A percentile compares a stretch with the other conserved stretches of the same genome.
Conservation (phyloP, 306 rosid genomes). For the Vigna mungo region DNA sequence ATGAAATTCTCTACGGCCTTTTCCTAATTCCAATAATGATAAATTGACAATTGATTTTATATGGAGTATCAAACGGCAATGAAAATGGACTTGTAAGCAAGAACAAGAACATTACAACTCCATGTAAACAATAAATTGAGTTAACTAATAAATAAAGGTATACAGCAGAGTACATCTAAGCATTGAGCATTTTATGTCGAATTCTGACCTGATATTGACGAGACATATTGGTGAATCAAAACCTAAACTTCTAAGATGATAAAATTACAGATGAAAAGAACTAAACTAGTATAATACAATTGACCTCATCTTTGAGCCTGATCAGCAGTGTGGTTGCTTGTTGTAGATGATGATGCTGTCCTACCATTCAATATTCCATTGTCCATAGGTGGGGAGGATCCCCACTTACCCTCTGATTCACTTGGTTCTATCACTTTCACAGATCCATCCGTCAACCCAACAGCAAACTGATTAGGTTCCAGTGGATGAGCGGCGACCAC, state of each 20-base stretch:
- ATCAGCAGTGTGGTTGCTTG: conserved; percentile 77
- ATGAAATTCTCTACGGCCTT: not conserved
- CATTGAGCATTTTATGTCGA: conserved; percentile 43
- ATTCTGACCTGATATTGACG: conserved; percentile 51
- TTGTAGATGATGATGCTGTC: conserved; percentile 62
- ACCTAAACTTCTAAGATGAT: conserved; percentile 47
- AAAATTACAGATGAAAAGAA: conserved; percentile 50
- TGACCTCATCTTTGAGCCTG: conserved; percentile 67
- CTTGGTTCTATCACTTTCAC: conserved; percentile 83
- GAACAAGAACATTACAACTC: conserved; percentile 2
- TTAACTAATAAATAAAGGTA: conserved; percentile 56
- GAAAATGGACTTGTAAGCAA: conserved; percentile 32
- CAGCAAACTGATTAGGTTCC: conserved; percentile 78
- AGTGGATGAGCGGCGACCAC: conserved; percentile 79
- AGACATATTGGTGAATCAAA: conserved; percentile 50
- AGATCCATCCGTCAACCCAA: conserved; percentile 80
- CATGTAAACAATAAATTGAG: conserved; percentile 51
- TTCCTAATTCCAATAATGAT: conserved; percentile 1
- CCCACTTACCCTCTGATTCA: conserved; percentile 83
- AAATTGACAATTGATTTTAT: conserved; percentile 32
- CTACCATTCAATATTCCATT: conserved; percentile 68
- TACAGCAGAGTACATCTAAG: conserved; percentile 45
- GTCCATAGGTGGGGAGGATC: conserved; percentile 63
- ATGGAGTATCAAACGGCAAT: not conserved
- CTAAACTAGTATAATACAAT: conserved; percentile 41